Percentiles rank a stretch among this genome's conserved stretches.
These are phyloP conservation scores for Pseudogymnoascus sp. DNA, from an alignment of 2,329 filamentous ascomycete genomes.

Conservation along the genomic window DNA sequence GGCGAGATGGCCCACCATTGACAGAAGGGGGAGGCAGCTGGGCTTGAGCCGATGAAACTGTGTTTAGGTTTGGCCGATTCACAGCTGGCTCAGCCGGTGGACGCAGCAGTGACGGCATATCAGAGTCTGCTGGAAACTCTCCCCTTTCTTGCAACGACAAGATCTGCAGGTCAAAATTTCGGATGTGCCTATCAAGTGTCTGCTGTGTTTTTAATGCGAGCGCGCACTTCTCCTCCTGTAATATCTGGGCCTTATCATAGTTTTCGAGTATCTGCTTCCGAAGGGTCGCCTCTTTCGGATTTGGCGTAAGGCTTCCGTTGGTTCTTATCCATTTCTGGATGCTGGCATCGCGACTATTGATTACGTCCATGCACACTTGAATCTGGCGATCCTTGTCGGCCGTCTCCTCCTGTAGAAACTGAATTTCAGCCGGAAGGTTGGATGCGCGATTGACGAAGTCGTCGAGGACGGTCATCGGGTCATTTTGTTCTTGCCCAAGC, in stretches of 20 bases:
- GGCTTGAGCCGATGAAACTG: slow-evolving; percentile 19
- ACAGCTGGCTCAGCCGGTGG: slow-evolving; percentile 40
- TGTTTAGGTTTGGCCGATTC: slow-evolving; percentile 18
- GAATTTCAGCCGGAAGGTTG: slow-evolving; percentile 75
- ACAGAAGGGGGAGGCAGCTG: slow-evolving; percentile 21
- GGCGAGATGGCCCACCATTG: slow-evolving; percentile 20
- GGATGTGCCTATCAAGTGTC: slow-evolving; percentile 55
- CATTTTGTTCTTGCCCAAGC: slow-evolving; percentile 54
- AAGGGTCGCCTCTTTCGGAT: slow-evolving; percentile 67
- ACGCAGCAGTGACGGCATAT: slow-evolving; percentile 55
- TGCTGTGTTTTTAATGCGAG: slow-evolving; percentile 57
- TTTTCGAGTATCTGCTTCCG: slow-evolving; percentile 59
- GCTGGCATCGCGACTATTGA: slow-evolving; percentile 63
- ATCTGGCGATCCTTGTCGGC: slow-evolving; percentile 70
- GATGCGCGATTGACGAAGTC: slow-evolving; percentile 69
- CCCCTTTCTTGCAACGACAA: slow-evolving; percentile 53
- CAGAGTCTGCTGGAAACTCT: slow-evolving; percentile 43
- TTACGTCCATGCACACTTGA: slow-evolving; percentile 58
- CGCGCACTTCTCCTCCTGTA: slow-evolving; percentile 68
- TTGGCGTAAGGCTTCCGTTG: slow-evolving; percentile 64
- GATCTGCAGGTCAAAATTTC: slow-evolving; percentile 54
- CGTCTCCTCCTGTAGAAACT: slow-evolving; percentile 77
- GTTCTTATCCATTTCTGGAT: slow-evolving; percentile 76
- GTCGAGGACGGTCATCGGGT: slow-evolving; percentile 64
- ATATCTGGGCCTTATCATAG: slow-evolving; percentile 58